Evolutionary conservation across 2,329 filamentous ascomycete genomes (phyloP).

Genomic region (Colletotrichum magnum): DNA sequence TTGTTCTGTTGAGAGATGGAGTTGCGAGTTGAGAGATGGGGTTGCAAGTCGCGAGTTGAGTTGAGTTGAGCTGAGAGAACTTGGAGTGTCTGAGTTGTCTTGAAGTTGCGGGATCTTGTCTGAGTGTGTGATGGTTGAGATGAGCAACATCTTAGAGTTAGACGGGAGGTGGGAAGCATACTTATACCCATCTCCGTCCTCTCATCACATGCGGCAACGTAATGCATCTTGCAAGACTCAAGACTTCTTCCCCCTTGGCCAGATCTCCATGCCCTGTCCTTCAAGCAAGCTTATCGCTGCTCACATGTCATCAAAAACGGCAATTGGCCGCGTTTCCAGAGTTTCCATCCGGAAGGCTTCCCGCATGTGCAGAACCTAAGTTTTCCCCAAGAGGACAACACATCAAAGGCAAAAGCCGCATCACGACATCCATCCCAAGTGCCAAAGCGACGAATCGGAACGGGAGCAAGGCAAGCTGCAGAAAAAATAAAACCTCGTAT

Average conservation of each 20-base stretch:
- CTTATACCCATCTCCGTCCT: neutral
- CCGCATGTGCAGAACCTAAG: neutral
- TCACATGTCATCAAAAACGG: neutral
- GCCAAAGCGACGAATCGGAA: neutral
- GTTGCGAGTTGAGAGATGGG: too few relatives aligned
- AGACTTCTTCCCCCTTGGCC: neutral
- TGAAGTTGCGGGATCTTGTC: neutral
- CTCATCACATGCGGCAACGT: neutral
- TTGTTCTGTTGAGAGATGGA: too few relatives aligned
- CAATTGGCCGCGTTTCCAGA: too few relatives aligned
- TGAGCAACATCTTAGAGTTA: rapidly evolving
- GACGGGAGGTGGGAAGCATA: neutral
- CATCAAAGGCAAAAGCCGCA: neutral
- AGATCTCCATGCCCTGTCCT: neutral
- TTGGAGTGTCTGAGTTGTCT: too few relatives aligned
- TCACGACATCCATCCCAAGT: neutral
- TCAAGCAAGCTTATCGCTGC: neutral
- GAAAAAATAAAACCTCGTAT: neutral
- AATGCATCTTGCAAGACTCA: neutral
- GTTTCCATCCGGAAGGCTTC: neutral
- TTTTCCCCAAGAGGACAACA: neutral
- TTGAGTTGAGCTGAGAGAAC: too few relatives aligned
- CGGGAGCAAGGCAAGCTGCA: neutral
- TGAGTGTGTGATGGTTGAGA: neutral
- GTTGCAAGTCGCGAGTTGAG: neutral